Evolutionary conservation across 1,139 yeast genomes (phyloP), one percentile per base, ranked within the genome.

Genomic region (Scheffersomyces titani): DNA sequence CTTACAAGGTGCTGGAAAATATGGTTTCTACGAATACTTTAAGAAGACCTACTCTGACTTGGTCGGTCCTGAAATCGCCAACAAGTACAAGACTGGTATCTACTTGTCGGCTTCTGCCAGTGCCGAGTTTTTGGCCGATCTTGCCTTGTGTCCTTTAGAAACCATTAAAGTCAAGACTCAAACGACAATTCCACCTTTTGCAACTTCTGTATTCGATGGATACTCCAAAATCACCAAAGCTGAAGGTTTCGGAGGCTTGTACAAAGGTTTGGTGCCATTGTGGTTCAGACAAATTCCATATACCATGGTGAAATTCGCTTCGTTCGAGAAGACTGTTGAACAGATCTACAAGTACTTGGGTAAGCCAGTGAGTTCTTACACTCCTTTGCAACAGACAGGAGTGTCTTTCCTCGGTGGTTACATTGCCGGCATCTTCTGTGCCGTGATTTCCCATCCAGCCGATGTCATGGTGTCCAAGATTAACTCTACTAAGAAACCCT

Each of bases 271-370:
- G 59, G 87, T 86, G 13, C 98, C 98, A 44, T 81, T 93, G 65
- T 92, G 98, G 98, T 85, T 87, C 61, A 88, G 98, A 79, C 98
- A 93, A 75, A 89, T 93, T 64, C 98, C 98, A 22, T 93, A 93
- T 79, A 93, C 98, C 48, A 92, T 92, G 97, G 96, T 90, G 61
- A 93, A 93, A 76, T 93, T 93, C 75, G 93, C 98, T 21, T 83
- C 96, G 51, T 93, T 93, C 76, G 98, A 93, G 78, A 89, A 87
- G 70, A 89, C 92, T 53, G 97, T 92, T 40, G 91, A 88, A 66
- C 71, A 75, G 54, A 90, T 91, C 65, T 91, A 91, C 73, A 65
- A 72, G 50, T 81, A 77, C 65, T 74, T 73, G 65, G 85, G 81
- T 55, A 77, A 74, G 65, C 82, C 82, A 22, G 76, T 65, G 49